Base-by-base conservation (phyloP, 2,329 filamentous ascomycete genomes). In the Golovinomyces cichoracearum region DNA sequence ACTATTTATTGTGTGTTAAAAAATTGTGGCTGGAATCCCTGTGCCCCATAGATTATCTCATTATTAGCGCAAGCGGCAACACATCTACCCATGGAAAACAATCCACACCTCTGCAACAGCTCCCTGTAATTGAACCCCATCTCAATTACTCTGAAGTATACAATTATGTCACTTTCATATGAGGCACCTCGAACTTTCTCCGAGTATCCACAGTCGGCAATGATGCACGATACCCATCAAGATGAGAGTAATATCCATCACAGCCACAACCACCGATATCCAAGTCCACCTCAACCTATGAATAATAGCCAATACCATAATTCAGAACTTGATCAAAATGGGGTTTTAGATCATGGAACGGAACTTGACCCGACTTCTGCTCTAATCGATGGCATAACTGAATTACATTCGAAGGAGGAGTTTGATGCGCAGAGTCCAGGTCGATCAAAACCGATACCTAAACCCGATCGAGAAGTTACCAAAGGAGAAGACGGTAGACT, bases 401-500 rank as follows among this genome's bases (percentile, higher is more conserved):
- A 57, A 48, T 50, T 58, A 33, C 54, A 52, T 38, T 53, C 51
- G 37, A 60, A 61, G 48, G 56, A 57, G 26, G 57, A 58, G 21
- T 51, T 53, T 13, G 57, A 60, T 38, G 54, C 56, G 40, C 54
- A 56, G 10, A 57, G 53, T 47, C 58, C 60, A 13, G 57, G 57
- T 19, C 53, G 60, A 49, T 57, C 57, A 25, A 74, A 73, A 59
- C 62, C 69, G 3, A 71, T 78, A 13, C 64, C 68, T 3, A 78
- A 78, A 56, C 75, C 74, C 0, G 68, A 73, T 26, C 70, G 75
- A 27, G 64, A 70, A 35, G 67, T 69, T 0, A 64, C 64, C 3
- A 76, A 76, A 63, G 84, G 84, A 55, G 61, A 66, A 0, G 71
- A 82, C 22, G 81, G 81, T n/a, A 78, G 83, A 58, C 90, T 78